These are phyloP conservation scores for Anthracocystis panici-leucophaei DNA, from an alignment of 1,284 basidiomycete genomes.

Conservation along the genomic window DNA sequence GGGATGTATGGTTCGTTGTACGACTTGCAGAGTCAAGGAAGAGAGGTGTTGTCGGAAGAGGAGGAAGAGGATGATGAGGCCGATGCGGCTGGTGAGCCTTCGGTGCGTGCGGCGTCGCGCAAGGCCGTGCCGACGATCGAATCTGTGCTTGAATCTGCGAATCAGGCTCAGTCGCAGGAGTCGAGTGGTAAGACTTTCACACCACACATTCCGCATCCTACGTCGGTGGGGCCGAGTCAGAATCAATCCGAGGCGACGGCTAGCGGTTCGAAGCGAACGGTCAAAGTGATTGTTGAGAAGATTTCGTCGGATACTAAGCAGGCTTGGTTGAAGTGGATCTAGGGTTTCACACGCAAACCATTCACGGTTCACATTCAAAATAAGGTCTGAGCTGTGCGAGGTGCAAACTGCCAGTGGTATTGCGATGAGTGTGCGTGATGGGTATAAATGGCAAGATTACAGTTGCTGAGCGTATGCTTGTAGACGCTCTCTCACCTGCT, in stretches of 20 bases:
- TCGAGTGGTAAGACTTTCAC: conserved; percentile 5
- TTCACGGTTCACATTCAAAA: background rate
- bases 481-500: conserved; percentile 39
- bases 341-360: background rate
- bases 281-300: conserved; percentile 48
- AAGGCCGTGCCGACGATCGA: conserved; percentile 26
- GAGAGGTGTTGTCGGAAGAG: conserved; percentile 39
- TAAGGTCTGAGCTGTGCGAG: background rate
- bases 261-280: conserved; percentile 3
- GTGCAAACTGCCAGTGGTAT: background rate
- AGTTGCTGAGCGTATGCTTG: background rate
- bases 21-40: conserved; percentile 32
- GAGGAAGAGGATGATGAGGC: conserved; percentile 36
- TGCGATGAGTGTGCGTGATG: background rate
- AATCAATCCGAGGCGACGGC: background rate
- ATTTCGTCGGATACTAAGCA: conserved; percentile 47
- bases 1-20: conserved; percentile 28
- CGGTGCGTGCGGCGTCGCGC: too few species aligned
- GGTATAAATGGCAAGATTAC: conserved; percentile 1
- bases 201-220: conserved; percentile 40
- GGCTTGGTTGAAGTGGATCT: conserved; percentile 56
- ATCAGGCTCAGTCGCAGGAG: background rate
- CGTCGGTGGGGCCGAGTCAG: background rate
- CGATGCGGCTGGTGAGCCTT: background rate
- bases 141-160: conserved; percentile 11